phyloP scores from a whole-genome alignment of 345 rosid genomes.

The Ceriops tagal region DNA sequence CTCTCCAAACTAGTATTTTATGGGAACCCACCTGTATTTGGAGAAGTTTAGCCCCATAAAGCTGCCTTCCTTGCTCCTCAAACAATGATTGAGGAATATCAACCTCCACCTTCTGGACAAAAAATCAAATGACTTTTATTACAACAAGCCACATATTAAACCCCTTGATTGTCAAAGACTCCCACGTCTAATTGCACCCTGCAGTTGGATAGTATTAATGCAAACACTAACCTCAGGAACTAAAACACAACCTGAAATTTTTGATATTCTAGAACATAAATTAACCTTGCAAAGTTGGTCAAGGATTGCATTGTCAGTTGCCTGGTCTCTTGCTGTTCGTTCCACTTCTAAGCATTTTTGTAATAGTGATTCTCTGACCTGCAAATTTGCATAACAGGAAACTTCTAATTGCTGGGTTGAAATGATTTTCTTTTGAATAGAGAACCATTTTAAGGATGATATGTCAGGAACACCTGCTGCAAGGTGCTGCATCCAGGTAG shows the following conservation, averaged over 20 bases:
- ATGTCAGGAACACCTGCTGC: slow-evolving; percentile 49
- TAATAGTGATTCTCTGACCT: slow-evolving; percentile 71
- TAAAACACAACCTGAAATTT: slow-evolving; percentile 7
- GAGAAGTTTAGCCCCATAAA: slow-evolving; percentile 86
- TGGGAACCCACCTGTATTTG: slow-evolving; percentile 61
- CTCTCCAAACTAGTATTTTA: not conserved
- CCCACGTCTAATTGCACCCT: too few species aligned
- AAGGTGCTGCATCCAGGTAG: slow-evolving; percentile 75
- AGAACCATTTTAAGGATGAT: slow-evolving; percentile 6
- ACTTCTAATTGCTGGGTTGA: not conserved
- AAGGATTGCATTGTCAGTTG: slow-evolving; percentile 87
- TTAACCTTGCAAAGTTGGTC: slow-evolving; percentile 76
- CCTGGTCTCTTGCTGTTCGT: slow-evolving; percentile 78
- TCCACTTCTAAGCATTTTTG: slow-evolving; percentile 75
- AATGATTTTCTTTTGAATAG: not conserved
- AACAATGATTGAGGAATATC: slow-evolving; percentile 83
- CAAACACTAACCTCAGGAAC: not conserved
- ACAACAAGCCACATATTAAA: not conserved
- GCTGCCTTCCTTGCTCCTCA: slow-evolving; percentile 94
- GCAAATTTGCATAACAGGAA: slow-evolving; percentile 22
- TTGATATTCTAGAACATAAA: slow-evolving; percentile 14
- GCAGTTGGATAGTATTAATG: too few species aligned
- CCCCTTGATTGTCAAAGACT: too few species aligned
- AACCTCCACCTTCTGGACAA: slow-evolving; percentile 76
- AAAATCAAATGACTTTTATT: not conserved